Evolutionary conservation across 192 early-diverging fungal genomes (phyloP).

Genomic region (Linnemannia zychae): DNA sequence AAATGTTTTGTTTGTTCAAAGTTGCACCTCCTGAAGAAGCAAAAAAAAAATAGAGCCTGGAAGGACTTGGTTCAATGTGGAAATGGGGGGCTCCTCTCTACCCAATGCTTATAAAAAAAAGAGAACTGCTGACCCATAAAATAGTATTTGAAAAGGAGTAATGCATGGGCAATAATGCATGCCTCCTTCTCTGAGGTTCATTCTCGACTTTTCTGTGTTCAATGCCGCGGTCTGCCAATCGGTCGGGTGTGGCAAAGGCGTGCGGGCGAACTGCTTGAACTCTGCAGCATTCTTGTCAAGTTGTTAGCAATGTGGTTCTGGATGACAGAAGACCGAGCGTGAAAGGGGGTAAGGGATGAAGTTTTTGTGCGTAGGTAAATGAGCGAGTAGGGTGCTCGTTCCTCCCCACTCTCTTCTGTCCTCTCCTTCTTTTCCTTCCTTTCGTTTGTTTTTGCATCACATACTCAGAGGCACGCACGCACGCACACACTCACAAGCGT

Average conservation of each 20-base stretch:
- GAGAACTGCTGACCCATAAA: no score
- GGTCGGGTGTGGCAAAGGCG: no score
- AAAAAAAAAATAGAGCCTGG: neutral
- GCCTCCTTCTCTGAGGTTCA: no score
- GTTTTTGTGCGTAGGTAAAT: neutral
- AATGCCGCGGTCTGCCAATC: no score
- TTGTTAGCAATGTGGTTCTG: no score
- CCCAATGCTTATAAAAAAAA: no score
- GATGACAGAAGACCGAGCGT: no score
- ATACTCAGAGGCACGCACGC: neutral
- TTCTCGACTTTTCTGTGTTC: no score
- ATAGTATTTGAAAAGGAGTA: no score
- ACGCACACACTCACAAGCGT: neutral
- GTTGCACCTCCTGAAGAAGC: no score
- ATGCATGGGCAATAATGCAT: no score
- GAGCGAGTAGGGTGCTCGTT: conserved; percentile 4
- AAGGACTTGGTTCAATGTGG: neutral
- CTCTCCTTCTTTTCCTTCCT: neutral
- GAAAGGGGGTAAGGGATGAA: neutral
- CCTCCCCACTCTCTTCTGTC: neutral
- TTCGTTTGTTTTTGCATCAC: neutral
- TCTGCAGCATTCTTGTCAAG: neutral
- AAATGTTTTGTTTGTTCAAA: no score
- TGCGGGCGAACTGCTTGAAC: neutral
- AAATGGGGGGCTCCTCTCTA: neutral